Base-by-base conservation (phyloP, 2,329 filamentous ascomycete species). In the Colletotrichum higginsianum region DNA sequence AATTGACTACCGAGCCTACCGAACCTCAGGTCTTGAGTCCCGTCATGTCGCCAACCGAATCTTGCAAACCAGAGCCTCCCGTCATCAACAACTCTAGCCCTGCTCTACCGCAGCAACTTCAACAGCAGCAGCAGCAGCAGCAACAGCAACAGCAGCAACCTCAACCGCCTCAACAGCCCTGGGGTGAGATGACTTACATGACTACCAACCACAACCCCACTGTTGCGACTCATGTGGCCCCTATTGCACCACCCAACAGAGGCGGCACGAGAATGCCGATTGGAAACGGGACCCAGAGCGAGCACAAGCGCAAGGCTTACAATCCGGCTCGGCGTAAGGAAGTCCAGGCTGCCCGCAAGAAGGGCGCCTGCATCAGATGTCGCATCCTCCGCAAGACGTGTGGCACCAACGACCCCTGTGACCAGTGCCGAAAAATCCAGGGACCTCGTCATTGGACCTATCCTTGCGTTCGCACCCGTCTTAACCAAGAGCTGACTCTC, bases 311-410 rank as follows among this genome's bases (percentile, higher is more conserved):
- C 38, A 74, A 73, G 67, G 71, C 73, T 23, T 74, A 73, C 74
- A 88, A 86, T 23, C 83, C 88, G 6, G 82, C 82, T 1, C 84
- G 90, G n/a, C 84, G 90, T 26, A 90, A 89, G 76, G 88, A 92
- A 76, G 90, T 92, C 2, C 89, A 91, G 74, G 88, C 90, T 73
- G 88, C 92, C 26, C 87, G 90, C 30, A 90, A 90, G 75, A 86
- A 90, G 46, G 90, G 90, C 7, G 90, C 90, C 15, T 92, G 90
- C 75, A 91, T 92, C 63, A 84, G 90, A 55, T 92, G 90, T 76
- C 86, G 90, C 47, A 91, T 92, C 73, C 80, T 92, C 46, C 86
- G 90, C 68, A 92, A 92, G 80, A 90, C 89, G 1, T 92, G 90
- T 76, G 90, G 89, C n/a, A 87, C 86, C 70, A 90, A 89, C 42